A percentile compares a stretch with the other conserved stretches of the same genome.
Evolutionary conservation across 176 grass and related monocot genomes (phyloP).

Genomic region (Calamus simplicifolius): DNA sequence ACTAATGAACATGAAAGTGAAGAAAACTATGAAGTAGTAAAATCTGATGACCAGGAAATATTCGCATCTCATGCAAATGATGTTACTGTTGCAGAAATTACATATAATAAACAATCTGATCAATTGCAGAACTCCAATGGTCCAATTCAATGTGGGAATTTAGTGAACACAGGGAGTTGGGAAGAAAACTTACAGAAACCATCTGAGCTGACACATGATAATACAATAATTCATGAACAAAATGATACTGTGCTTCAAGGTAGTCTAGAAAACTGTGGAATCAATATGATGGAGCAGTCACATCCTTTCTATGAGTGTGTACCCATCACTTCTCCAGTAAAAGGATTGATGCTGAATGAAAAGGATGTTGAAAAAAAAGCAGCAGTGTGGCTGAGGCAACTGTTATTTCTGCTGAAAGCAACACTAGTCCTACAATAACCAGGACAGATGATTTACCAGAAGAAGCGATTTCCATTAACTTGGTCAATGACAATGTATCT

Average conservation of each 20-base stretch:
- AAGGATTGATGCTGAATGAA: neutral
- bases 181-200: slow-evolving; percentile 22
- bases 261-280: slow-evolving; percentile 1
- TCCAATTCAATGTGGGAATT: slow-evolving; percentile 20
- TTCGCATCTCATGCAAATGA: slow-evolving; percentile 19
- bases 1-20: neutral
- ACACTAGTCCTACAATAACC: slow-evolving; percentile 16
- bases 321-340: slow-evolving; percentile 16
- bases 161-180: neutral
- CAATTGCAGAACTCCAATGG: slow-evolving; percentile 25
- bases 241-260: slow-evolving; percentile 23
- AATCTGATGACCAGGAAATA: slow-evolving; percentile 13
- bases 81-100: slow-evolving; percentile 7
- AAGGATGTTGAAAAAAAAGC: neutral
- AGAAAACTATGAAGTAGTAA: slow-evolving; percentile 6
- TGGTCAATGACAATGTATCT: neutral
- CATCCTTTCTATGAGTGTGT: slow-evolving; percentile 15
- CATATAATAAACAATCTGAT: slow-evolving; percentile 10
- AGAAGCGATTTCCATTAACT: slow-evolving; percentile 14
- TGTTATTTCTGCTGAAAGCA: slow-evolving; percentile 15
- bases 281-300: neutral
- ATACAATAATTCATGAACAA: slow-evolving; percentile 2
- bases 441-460: slow-evolving; percentile 17
- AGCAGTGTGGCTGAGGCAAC: slow-evolving; percentile 14
- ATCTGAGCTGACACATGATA: slow-evolving; percentile 1